Percentiles rank a stretch among this genome's conserved stretches.
These are phyloP conservation scores for Tricholoma sp. DNA, from an alignment of 768 basidiomycete species.

Conservation along the genomic window DNA sequence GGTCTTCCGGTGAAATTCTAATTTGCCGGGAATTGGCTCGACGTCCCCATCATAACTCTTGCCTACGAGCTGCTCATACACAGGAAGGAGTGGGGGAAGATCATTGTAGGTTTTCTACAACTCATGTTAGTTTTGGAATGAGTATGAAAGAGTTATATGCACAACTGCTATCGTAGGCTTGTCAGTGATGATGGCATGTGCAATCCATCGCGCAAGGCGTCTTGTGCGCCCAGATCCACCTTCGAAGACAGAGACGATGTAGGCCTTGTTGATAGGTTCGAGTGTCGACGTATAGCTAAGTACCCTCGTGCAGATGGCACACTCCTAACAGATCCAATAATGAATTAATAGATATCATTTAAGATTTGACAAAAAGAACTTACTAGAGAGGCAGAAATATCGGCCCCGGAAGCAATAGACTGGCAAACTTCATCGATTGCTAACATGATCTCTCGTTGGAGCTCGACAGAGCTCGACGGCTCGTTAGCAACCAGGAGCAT, in stretches of 20 bases:
- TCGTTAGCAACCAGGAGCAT: slow-evolving; percentile 58
- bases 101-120: slow-evolving; percentile 35
- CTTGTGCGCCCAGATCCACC: slow-evolving; percentile 43
- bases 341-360: not conserved
- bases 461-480: slow-evolving; percentile 35
- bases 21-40: slow-evolving; percentile 33
- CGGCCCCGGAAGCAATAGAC: slow-evolving; percentile 28
- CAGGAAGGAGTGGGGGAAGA: slow-evolving; percentile 45
- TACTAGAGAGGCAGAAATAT: slow-evolving; percentile 24
- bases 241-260: slow-evolving; percentile 45
- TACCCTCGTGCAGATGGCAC: slow-evolving; percentile 39
- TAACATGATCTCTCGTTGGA: slow-evolving; percentile 40
- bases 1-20: slow-evolving; percentile 49
- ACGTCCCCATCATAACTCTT: slow-evolving; percentile 22
- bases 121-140: slow-evolving; percentile 5
- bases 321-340: slow-evolving; percentile 34
- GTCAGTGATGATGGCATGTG: slow-evolving; percentile 42
- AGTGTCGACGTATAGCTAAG: slow-evolving; percentile 35
- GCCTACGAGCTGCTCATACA: slow-evolving; percentile 45
- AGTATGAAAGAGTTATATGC: slow-evolving; percentile 7
- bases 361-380: slow-evolving; percentile 2
- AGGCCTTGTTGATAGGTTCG: slow-evolving; percentile 44
- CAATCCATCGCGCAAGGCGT: slow-evolving; percentile 55
- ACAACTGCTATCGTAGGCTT: slow-evolving; percentile 19
- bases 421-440: slow-evolving; percentile 45